These are phyloP conservation scores for Xylaria acuta DNA, from an alignment of 495 filamentous ascomycete genomes.

Conservation along the genomic window DNA sequence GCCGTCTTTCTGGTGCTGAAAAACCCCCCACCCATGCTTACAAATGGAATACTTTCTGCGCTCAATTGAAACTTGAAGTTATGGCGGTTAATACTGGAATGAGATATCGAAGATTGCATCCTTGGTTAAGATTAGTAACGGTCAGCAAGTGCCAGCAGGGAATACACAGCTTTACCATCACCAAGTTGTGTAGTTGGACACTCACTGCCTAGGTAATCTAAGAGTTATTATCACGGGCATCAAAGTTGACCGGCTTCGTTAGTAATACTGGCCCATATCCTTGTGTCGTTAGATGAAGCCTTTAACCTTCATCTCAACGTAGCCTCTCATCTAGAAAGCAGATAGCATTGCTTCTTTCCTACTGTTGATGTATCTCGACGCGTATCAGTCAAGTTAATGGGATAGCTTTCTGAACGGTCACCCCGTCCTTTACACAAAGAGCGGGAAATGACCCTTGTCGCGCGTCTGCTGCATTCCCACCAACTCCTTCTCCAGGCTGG, in stretches of 20 bases:
- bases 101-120: neutral
- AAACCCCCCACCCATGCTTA: neutral
- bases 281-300: too few species aligned
- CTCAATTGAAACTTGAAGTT: neutral
- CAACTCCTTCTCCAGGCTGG: neutral
- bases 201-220: neutral
- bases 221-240: neutral
- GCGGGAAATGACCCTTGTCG: neutral
- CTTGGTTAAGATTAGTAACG: neutral
- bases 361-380: neutral
- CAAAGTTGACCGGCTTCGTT: neutral
- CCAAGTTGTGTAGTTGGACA: neutral
- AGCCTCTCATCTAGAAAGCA: neutral
- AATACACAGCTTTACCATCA: neutral
- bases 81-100: neutral
- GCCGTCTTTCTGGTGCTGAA: neutral
- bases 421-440: neutral
- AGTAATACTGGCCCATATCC: neutral
- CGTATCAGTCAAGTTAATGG: neutral
- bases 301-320: too few species aligned
- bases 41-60: neutral
- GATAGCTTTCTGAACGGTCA: neutral
- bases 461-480: neutral
- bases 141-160: neutral
- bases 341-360: neutral